phyloP scores from a whole-genome alignment of 1,284 basidiomycete genomes.

The Clitocybe nebularis region DNA sequence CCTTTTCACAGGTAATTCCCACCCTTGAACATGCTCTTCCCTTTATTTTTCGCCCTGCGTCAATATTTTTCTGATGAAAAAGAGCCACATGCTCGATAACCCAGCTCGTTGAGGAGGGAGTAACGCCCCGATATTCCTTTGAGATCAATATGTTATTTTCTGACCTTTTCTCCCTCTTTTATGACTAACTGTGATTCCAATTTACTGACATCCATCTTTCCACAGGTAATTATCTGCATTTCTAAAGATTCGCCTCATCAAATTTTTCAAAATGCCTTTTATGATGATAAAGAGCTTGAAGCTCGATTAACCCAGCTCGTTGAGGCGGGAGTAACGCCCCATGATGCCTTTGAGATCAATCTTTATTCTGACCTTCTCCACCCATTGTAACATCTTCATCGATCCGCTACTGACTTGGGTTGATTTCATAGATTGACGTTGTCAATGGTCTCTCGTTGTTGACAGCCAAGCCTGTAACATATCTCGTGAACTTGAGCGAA shows the following conservation, averaged over 20 bases:
- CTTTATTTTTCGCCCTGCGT: not conserved
- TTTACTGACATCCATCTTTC: slow-evolving; percentile 1
- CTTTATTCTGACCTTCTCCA: slow-evolving; percentile 39
- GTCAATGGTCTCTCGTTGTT: slow-evolving; percentile 91
- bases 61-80: slow-evolving; percentile 59
- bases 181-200: not conserved
- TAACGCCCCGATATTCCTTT: slow-evolving; percentile 68
- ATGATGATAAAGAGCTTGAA: slow-evolving; percentile 65
- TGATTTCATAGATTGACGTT: slow-evolving; percentile 76
- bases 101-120: slow-evolving; percentile 70
- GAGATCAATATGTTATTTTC: slow-evolving; percentile 45
- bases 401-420: slow-evolving; percentile 7
- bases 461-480: slow-evolving; percentile 97
- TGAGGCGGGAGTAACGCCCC: slow-evolving; percentile 65
- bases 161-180: slow-evolving; percentile 1
- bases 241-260: not conserved
- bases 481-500: slow-evolving; percentile 97
- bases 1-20: not conserved
- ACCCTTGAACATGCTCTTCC: not conserved
- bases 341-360: slow-evolving; percentile 55
- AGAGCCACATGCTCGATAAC: slow-evolving; percentile 79
- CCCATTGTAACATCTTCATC: not conserved
- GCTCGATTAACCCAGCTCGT: slow-evolving; percentile 69
- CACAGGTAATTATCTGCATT: slow-evolving; percentile 5
- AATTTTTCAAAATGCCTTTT: slow-evolving; percentile 6